Percentiles rank a stretch among this genome's conserved stretches.
Evolutionary conservation across 768 basidiomycete species (phyloP).

Genomic region (Russula griseocarnosa): DNA sequence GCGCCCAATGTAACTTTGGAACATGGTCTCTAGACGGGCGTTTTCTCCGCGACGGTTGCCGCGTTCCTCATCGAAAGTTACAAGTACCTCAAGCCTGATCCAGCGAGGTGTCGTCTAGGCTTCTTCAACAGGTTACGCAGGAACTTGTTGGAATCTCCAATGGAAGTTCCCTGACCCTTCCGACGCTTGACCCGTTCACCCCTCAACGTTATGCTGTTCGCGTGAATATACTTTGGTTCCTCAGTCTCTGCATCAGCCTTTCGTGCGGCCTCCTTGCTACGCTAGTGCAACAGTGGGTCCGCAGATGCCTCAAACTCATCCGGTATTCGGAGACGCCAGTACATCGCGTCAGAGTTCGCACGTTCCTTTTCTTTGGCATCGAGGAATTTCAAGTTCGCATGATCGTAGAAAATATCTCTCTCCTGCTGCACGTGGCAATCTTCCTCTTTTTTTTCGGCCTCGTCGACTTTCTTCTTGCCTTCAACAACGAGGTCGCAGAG

Average conservation of each 20-base stretch:
- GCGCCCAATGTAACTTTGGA: too few relatives aligned
- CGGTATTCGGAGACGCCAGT: constrained; percentile 31
- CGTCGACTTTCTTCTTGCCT: background rate
- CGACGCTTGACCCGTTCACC: too few relatives aligned
- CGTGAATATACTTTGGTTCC: background rate
- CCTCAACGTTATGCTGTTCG: background rate
- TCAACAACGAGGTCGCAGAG: background rate
- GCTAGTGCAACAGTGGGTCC: background rate
- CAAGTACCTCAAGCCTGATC: background rate
- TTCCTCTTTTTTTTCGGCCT: constrained; percentile 5
- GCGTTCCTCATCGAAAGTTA: background rate
- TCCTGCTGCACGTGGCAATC: background rate
- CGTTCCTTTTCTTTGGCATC: constrained; percentile 9
- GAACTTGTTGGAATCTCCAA: background rate
- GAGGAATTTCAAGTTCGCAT: background rate
- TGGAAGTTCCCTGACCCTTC: background rate
- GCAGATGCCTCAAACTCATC: background rate
- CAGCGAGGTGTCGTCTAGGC: background rate
- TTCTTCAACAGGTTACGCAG: too few relatives aligned
- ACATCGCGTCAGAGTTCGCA: constrained; percentile 28
- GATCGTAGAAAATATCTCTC: constrained; percentile 10
- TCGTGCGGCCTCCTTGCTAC: background rate
- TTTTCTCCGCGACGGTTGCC: background rate
- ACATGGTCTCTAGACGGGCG: background rate
- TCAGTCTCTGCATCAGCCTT: background rate